Evolutionary conservation across 116 monocot genomes (phyloP).

Genomic region (Papilionanthe hybrid): DNA sequence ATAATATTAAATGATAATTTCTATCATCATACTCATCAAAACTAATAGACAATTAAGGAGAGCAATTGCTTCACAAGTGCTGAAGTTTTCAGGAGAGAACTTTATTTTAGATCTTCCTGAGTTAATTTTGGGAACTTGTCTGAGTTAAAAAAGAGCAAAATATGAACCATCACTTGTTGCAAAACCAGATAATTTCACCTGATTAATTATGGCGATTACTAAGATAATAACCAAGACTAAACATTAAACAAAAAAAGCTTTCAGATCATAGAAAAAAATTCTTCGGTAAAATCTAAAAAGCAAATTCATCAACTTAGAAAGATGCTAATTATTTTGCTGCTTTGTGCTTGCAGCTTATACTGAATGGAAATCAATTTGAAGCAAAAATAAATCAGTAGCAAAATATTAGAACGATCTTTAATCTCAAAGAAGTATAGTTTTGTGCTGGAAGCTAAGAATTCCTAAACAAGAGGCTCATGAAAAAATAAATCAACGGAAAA

Average conservation of each 20-base stretch:
- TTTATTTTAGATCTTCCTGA: neutral
- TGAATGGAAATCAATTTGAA: neutral
- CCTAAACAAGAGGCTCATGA: neutral
- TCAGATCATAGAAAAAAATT: neutral
- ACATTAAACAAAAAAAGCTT: neutral
- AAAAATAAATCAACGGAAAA: neutral
- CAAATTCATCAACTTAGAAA: neutral
- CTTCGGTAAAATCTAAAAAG: neutral
- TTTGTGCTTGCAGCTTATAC: neutral
- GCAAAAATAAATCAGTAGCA: neutral
- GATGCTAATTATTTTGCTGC: neutral
- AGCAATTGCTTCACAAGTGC: too few species aligned
- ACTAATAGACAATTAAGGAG: too few species aligned
- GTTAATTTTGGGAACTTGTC: neutral
- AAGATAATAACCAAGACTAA: neutral
- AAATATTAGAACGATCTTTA: neutral
- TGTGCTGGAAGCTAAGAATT: neutral
- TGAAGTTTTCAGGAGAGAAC: neutral
- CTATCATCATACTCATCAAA: neutral
- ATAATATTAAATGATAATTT: neutral
- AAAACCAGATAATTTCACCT: neutral
- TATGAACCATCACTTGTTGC: neutral
- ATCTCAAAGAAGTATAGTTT: neutral
- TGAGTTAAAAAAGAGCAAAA: slow-evolving; percentile 3
- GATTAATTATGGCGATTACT: neutral